These are phyloP conservation scores for Marvania coccoides DNA, from an alignment of 139 green algal species.

Conservation along the genomic window DNA sequence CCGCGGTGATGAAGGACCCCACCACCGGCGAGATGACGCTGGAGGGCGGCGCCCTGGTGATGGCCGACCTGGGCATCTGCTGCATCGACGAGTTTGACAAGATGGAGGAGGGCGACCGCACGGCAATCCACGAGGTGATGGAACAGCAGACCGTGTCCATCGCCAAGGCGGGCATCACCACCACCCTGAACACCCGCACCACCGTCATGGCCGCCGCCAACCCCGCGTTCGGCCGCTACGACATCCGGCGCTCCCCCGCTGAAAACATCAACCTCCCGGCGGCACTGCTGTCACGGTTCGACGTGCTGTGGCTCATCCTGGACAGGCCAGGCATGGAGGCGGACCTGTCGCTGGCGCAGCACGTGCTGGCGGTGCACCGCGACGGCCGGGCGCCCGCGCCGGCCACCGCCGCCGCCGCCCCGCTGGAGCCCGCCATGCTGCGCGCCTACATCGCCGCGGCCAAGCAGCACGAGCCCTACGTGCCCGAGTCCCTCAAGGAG, in stretches of 20 bases:
- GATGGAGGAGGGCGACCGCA: slow-evolving; percentile 98
- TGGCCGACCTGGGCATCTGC: slow-evolving; percentile 96
- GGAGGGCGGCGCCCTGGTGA: slow-evolving; percentile 94
- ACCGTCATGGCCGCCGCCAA: slow-evolving; percentile 95
- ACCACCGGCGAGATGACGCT: slow-evolving; percentile 92
- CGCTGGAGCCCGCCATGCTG: slow-evolving; percentile 56
- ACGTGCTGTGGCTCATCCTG: slow-evolving; percentile 98
- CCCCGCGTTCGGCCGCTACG: slow-evolving; percentile 92
- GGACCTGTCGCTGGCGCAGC: slow-evolving; percentile 75
- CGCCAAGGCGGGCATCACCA: slow-evolving; percentile 98
- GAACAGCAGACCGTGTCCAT: slow-evolving; percentile 99
- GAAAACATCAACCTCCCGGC: slow-evolving; percentile 99
- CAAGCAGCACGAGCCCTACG: slow-evolving; percentile 61
- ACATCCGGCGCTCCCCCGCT: slow-evolving; percentile 72
- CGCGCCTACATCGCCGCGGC: slow-evolving; percentile 80
- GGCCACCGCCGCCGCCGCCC: slow-evolving; percentile 8
- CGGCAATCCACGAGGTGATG: slow-evolving; percentile 98
- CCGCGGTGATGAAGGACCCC: slow-evolving; percentile 81
- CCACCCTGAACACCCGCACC: slow-evolving; percentile 96
- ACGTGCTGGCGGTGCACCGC: slow-evolving; percentile 90
- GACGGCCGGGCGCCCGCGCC: slow-evolving; percentile 18
- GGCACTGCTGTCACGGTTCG: slow-evolving; percentile 87
- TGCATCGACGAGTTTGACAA: slow-evolving; percentile 99
- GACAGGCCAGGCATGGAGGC: slow-evolving; percentile 69
- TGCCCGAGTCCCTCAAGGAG: slow-evolving; percentile 78